Conservation (phyloP, 768 basidiomycete genomes). For the Udeniomyces megalosporus region DNA sequence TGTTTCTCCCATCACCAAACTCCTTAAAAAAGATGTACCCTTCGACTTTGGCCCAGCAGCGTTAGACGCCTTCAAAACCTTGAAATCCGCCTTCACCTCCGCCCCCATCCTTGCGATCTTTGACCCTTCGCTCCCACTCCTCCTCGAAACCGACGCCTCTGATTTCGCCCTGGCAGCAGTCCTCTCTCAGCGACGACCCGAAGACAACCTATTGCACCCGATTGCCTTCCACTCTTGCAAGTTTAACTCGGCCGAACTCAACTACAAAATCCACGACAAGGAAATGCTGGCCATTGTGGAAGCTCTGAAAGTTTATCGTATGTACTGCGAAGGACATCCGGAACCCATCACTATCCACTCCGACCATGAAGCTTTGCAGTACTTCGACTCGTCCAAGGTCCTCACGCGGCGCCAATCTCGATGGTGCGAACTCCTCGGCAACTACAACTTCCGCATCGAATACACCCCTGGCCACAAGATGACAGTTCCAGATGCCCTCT, state of each 20-base stretch:
- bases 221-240: not conserved
- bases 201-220: not conserved
- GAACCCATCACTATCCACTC: not conserved
- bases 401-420: not conserved
- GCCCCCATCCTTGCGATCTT: conserved; percentile 16
- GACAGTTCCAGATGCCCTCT: not conserved
- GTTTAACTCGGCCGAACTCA: conserved; percentile 26
- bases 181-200: not conserved
- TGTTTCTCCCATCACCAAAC: conserved; percentile 18
- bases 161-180: not conserved
- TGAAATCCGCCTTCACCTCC: conserved; percentile 19
- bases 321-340: not conserved
- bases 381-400: conserved; percentile 1
- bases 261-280: conserved; percentile 40
- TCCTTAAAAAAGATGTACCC: conserved; percentile 17
- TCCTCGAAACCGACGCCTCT: not conserved
- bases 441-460: not conserved
- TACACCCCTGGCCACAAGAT: not conserved
- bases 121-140: not conserved
- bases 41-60: conserved; percentile 4
- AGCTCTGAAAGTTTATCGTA: not conserved
- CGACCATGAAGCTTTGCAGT: not conserved
- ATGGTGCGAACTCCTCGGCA: not conserved
- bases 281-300: conserved; percentile 39
- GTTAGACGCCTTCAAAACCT: not conserved